Evolutionary conservation across 2,329 filamentous ascomycete genomes (phyloP).

Genomic region (Diaporthe capsici): DNA sequence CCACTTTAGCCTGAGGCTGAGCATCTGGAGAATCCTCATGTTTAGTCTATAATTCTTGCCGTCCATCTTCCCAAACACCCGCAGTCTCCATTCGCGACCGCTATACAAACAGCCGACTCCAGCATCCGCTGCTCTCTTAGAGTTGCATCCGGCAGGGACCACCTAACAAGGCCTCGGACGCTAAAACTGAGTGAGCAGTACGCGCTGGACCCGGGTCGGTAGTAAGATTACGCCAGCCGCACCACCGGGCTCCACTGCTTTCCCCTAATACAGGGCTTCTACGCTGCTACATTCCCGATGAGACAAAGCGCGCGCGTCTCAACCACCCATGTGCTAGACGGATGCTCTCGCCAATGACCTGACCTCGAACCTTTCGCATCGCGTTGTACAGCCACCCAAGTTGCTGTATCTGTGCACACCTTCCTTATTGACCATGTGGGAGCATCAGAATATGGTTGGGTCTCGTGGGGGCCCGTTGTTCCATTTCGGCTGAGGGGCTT

Average conservation of each 20-base stretch:
- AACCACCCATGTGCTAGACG: background rate
- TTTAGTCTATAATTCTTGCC: background rate
- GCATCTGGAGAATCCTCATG: background rate
- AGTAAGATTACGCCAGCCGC: background rate
- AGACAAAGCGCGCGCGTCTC: constrained; percentile 16
- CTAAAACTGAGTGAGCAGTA: background rate
- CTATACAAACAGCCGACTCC: background rate
- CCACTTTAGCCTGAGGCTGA: background rate
- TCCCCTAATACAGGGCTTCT: background rate
- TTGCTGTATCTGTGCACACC: background rate
- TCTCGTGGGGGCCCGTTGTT: background rate
- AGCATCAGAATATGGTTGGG: background rate
- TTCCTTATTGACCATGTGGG: background rate
- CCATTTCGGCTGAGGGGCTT: background rate
- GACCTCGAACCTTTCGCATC: background rate
- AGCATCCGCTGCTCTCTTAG: background rate
- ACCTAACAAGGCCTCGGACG: too few species aligned
- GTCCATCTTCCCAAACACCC: background rate
- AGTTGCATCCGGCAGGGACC: background rate
- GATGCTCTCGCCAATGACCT: background rate
- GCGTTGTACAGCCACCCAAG: background rate
- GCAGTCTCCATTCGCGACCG: too few species aligned
- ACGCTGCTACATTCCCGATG: constrained; percentile 23
- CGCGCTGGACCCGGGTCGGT: constrained; percentile 2
- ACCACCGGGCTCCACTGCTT: background rate